Evolutionary conservation across 192 early-diverging fungal species (phyloP), one percentile per base, ranked within the genome.

Genomic region (Oehlia diaphana): DNA sequence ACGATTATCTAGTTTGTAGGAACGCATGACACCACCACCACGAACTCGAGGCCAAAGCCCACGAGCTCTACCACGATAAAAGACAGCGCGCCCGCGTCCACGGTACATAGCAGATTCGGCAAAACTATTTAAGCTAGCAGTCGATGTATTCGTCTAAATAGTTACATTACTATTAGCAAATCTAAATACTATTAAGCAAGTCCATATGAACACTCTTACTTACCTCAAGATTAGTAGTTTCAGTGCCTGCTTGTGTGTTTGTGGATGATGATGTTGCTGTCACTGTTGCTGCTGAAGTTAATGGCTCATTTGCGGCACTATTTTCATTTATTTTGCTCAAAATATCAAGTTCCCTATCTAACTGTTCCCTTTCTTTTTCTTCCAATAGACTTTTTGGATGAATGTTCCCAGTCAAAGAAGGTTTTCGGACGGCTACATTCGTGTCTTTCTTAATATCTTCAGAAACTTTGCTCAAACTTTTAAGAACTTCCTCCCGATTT

Each of bases 1-100:
- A 12, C 94, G 88, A 75, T 94, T 92, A 83, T 95, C 94, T 31
- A 95, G 81, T 12, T 85, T 84, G n/a, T 85, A 88, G 19, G 89
- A 86, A 63, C 86, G 81, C 49, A 82, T 81, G 63, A 80, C 82
- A 26, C 82, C 83, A 42, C 80, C 83, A n/a, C 82, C 86, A 44
- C 84, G 82, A 50, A 64, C 79, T 47, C 78, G 61, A 74, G 68
- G 83, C 80, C 82, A 84, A 44, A 81, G 76, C 9, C 84, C 89
- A 14, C 87, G 86, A 62, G 86, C 83, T 39, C 91, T 85, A 63
- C 85, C 84, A 71, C 85, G 86, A 67, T 73, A 80, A 28, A 75
- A 80, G 0, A 81, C 80, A 26, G 87, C 84, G 39, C 90, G 87
- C 44, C 89, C 87, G 66, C 88, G 83, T 37, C 87, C 84, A 21